phyloP scores from a whole-genome alignment of 768 basidiomycete genomes.

The Termitomyces sp. region DNA sequence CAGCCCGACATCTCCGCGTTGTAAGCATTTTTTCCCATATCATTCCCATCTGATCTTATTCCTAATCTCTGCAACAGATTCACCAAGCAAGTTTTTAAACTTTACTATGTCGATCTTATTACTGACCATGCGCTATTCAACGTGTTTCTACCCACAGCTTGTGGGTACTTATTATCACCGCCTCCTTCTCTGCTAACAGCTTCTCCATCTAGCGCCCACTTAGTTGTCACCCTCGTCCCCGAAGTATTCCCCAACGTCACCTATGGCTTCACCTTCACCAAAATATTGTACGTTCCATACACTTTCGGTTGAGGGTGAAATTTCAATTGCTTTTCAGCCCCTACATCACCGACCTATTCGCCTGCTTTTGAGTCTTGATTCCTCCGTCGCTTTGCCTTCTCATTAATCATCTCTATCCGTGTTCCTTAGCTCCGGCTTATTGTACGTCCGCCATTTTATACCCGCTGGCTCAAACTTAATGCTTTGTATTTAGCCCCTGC shows the following conservation, averaged over 20 bases:
- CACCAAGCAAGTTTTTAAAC: slow-evolving; percentile 58
- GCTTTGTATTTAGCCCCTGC: no score
- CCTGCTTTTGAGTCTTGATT: slow-evolving; percentile 64
- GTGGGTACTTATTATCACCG: slow-evolving; percentile 36
- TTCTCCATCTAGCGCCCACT: slow-evolving; percentile 51
- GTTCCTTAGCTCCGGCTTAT: slow-evolving; percentile 68
- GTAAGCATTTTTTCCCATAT: slow-evolving; percentile 36
- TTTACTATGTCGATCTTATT: slow-evolving; percentile 1
- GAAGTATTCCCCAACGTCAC: slow-evolving; percentile 91
- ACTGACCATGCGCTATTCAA: slow-evolving; percentile 17
- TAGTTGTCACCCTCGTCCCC: slow-evolving; percentile 88
- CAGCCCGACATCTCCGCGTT: slow-evolving; percentile 89
- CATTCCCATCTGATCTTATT: not conserved
- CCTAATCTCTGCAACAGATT: slow-evolving; percentile 46
- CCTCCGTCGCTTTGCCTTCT: not conserved
- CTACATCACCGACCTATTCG: slow-evolving; percentile 84
- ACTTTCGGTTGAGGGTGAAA: not conserved
- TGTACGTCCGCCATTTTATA: slow-evolving; percentile 39
- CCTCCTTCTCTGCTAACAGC: slow-evolving; percentile 5
- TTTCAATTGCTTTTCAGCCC: slow-evolving; percentile 42
- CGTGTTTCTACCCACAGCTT: slow-evolving; percentile 42
- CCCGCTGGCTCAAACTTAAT: no score
- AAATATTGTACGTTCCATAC: slow-evolving; percentile 73
- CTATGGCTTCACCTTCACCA: slow-evolving; percentile 85
- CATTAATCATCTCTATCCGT: not conserved